Evolutionary conservation across 768 basidiomycete genomes (phyloP).

Genomic region (Pleurotus tuber-regium): DNA sequence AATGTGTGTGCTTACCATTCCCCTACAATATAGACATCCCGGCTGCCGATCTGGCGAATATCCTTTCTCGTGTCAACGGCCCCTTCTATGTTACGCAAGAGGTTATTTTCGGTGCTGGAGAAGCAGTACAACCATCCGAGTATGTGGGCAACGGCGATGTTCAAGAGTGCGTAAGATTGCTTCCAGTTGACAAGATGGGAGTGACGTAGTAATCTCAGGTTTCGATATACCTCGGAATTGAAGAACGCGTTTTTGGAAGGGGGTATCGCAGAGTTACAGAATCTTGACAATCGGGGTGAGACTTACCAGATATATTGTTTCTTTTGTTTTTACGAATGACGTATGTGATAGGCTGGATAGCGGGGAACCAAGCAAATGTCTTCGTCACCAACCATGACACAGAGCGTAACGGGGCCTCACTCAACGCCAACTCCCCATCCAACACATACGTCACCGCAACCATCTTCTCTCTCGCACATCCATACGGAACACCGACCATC

Average conservation of each 20-base stretch:
- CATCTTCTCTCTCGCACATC: constrained; percentile 64
- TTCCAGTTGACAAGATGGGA: neutral
- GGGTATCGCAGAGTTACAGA: constrained; percentile 50
- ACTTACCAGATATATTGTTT: neutral
- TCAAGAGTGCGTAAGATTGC: constrained; percentile 48
- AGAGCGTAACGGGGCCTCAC: constrained; percentile 56
- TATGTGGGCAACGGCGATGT: constrained; percentile 61
- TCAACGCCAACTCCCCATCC: constrained; percentile 59
- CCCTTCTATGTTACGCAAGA: constrained; percentile 61
- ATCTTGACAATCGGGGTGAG: constrained; percentile 48
- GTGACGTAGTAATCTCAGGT: constrained; percentile 27
- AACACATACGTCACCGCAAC: constrained; percentile 61
- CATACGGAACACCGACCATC: constrained; percentile 65
- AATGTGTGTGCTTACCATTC: neutral
- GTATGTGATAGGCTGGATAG: constrained; percentile 63
- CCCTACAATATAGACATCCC: constrained; percentile 45
- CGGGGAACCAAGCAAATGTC: constrained; percentile 52
- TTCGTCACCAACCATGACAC: constrained; percentile 74
- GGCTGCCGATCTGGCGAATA: constrained; percentile 51
- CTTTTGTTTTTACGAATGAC: no score
- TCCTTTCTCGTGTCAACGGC: constrained; percentile 43
- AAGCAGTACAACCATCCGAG: constrained; percentile 53
- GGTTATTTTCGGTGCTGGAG: constrained; percentile 48
- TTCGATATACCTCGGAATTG: constrained; percentile 57
- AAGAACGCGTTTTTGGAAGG: constrained; percentile 48